A percentile compares a stretch with the other conserved stretches of the same genome.
Conservation (phyloP, 2,329 filamentous ascomycete species). For the Penicillium sp. region DNA sequence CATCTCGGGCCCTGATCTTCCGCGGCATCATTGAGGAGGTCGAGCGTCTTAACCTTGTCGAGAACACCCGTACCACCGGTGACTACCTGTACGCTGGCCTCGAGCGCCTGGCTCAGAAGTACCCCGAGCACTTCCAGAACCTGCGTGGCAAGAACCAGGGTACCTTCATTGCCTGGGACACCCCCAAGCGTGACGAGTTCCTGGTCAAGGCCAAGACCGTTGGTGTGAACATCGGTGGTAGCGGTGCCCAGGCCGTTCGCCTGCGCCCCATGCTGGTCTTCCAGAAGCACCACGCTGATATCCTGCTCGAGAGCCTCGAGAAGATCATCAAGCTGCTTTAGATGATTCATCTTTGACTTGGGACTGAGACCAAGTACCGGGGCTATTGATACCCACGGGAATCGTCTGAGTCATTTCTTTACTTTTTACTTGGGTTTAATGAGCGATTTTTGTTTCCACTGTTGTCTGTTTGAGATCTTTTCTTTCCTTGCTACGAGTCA, state of each 20-base stretch:
- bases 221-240: slow-evolving; percentile 86
- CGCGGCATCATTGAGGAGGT: slow-evolving; percentile 83
- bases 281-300: slow-evolving; percentile 76
- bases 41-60: slow-evolving; percentile 66
- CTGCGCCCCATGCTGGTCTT: slow-evolving; percentile 90
- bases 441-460: slow-evolving; percentile 18
- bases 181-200: slow-evolving; percentile 76
- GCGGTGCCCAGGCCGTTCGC: slow-evolving; percentile 72
- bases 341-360: slow-evolving; percentile 6
- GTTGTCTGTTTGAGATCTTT: background rate
- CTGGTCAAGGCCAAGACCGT: slow-evolving; percentile 74
- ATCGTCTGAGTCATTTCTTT: slow-evolving; percentile 16
- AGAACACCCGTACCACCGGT: slow-evolving; percentile 75
- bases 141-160: slow-evolving; percentile 84
- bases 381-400: slow-evolving; percentile 11
- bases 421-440: slow-evolving; percentile 17
- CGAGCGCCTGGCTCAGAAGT: slow-evolving; percentile 66
- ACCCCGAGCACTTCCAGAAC: slow-evolving; percentile 77
- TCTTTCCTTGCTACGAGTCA: slow-evolving; percentile 19
- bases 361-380: background rate
- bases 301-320: slow-evolving; percentile 65
- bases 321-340: slow-evolving; percentile 62
- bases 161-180: slow-evolving; percentile 92
- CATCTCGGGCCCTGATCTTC: slow-evolving; percentile 81
- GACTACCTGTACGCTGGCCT: slow-evolving; percentile 76